Percentiles rank a stretch among this genome's conserved stretches.
Conservation (phyloP, 208 protist genomes). For the Leishmania turanica region DNA sequence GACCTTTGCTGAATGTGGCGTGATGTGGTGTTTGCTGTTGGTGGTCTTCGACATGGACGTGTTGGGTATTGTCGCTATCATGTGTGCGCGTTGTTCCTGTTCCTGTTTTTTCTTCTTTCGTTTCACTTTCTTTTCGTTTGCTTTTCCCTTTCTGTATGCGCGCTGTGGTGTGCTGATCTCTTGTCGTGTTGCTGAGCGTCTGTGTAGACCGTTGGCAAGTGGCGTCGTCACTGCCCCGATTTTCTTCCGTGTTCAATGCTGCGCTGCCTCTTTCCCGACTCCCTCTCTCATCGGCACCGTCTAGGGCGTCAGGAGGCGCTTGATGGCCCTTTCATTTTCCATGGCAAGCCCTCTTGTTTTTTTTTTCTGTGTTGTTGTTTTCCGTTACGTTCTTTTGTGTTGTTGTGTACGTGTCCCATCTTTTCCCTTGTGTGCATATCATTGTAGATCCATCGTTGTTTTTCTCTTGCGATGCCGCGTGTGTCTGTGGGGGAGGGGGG, state of each 20-base stretch:
- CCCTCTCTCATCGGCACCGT: not conserved
- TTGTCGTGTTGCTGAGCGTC: not conserved
- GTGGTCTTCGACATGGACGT: not conserved
- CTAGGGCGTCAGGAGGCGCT: not conserved
- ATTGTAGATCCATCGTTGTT: too few relatives aligned
- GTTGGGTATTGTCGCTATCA: not conserved
- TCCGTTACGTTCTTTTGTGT: not conserved
- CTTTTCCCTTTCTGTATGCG: not conserved
- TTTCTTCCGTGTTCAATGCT: not conserved
- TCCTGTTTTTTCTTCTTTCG: not conserved
- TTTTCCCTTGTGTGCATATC: not conserved
- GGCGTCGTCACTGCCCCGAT: not conserved
- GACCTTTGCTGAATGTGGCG: not conserved
- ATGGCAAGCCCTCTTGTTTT: not conserved
- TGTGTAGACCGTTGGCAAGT: not conserved
- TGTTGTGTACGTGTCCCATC: not conserved
- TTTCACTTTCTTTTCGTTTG: not conserved
- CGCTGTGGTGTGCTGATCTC: not conserved
- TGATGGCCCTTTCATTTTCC: not conserved
- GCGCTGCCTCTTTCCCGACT: conserved; percentile 7
- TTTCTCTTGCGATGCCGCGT: not conserved
- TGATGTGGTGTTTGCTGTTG: not conserved
- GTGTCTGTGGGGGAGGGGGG: not conserved
- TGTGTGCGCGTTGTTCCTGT: not conserved
- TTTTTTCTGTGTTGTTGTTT: not conserved